phyloP scores from a whole-genome alignment of 305 asterid genomes.

The Fraxinus floribunda region DNA sequence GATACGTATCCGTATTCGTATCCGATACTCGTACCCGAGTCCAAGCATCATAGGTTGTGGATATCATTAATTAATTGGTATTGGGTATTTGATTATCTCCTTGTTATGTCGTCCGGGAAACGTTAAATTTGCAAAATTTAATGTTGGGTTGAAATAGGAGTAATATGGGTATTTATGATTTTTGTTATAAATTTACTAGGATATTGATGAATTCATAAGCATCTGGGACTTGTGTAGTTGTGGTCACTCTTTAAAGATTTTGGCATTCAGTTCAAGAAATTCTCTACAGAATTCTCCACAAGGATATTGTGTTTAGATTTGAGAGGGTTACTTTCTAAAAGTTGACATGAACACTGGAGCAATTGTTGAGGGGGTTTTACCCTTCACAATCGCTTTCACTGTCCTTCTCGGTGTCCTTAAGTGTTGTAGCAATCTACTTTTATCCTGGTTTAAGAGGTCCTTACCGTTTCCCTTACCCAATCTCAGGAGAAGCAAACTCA shows the following conservation, averaged over 20 bases:
- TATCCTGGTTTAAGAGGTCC: background rate
- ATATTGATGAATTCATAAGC: background rate
- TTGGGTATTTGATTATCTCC: slow-evolving; percentile 1
- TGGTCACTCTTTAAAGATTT: background rate
- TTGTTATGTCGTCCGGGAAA: background rate
- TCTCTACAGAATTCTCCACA: background rate
- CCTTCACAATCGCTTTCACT: background rate
- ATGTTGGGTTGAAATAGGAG: background rate
- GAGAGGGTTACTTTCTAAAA: background rate
- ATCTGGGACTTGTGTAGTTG: background rate
- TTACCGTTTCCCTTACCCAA: background rate
- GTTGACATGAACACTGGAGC: background rate
- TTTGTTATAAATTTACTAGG: background rate
- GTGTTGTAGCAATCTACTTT: background rate
- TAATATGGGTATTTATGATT: background rate
- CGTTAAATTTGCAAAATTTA: background rate
- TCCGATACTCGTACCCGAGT: no score
- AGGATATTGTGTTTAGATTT: background rate
- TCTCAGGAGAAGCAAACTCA: background rate
- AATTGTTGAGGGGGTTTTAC: background rate
- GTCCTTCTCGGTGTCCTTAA: background rate
- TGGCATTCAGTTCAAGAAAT: background rate
- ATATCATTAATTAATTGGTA: background rate
- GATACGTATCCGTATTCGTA: no score
- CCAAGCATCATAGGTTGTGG: background rate